Evolutionary conservation across 495 filamentous ascomycete genomes (phyloP), one percentile per base, ranked within the genome.

Genomic region (Annulohypoxylon maeteangense): DNA sequence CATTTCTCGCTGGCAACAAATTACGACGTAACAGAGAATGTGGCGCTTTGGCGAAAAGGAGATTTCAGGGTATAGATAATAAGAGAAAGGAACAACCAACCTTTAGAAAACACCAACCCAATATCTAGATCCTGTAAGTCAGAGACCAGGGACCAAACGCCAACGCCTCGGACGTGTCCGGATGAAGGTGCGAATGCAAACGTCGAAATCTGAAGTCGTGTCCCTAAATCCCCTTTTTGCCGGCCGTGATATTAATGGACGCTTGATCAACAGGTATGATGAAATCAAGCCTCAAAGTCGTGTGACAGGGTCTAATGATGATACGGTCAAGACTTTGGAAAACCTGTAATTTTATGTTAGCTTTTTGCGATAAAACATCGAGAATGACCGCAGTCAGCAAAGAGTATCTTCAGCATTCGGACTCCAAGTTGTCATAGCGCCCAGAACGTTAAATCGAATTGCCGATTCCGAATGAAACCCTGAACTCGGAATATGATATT

Each of bases 71-170:
- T 6, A 3, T 54, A 10, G 10, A 54, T 16, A 14, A 29, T 11
- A 34, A 29, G 16, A 32, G 50, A 57, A 11, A 6, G 42, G 2
- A 25, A 25, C 5, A 57, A 78, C 80, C 79, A 71, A 78, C 79
- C 76, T 74, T 78, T 70, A 72, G 69, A 70, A 72, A 76, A 71
- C 57, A 74, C 67, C 74, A 70, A 66, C 66, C 67, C 65, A 47
- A 71, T 76, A 75, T 76, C 74, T 67, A 68, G 71, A 76, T 73
- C 67, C 65, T 64, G 48, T 65, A 76, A 73, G 66, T 75, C 64
- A 71, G 74, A 76, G 69, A 76, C 67, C 69, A 71, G 71, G 71
- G 65, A 71, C 74, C 56, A 67, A 76, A 78, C 76, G 69, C 74
- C 76, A 67, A 78, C 75, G 75, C 74, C 75, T 65, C 54, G 58